Evolutionary conservation across 148 eudicot species (phyloP).

Genomic region (Camellia japonica): DNA sequence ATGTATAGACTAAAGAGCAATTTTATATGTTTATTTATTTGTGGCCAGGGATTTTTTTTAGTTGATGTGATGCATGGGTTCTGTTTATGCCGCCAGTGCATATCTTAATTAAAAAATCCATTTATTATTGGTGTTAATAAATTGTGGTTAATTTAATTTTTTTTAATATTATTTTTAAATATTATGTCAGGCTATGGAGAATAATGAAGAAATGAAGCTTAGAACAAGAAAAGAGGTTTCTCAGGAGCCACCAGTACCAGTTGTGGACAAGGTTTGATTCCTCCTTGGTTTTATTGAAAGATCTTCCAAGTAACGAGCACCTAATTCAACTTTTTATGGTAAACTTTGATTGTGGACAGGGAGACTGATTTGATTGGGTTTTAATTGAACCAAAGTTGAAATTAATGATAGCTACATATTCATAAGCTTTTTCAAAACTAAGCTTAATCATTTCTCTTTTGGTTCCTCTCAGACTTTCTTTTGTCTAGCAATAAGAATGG

Average conservation of each 20-base stretch:
- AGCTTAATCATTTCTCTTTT: neutral
- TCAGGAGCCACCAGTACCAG: constrained; percentile 50
- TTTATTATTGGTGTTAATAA: neutral
- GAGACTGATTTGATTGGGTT: neutral
- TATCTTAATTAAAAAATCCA: neutral
- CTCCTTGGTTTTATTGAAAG: neutral
- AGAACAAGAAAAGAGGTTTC: constrained; percentile 62
- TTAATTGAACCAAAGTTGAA: neutral
- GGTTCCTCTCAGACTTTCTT: neutral
- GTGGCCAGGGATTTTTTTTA: neutral
- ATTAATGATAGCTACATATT: neutral
- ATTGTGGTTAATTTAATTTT: neutral
- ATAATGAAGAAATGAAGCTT: constrained; percentile 62
- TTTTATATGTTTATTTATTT: too few relatives aligned
- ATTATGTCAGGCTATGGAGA: constrained; percentile 55
- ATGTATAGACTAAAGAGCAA: too few relatives aligned
- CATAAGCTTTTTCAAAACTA: neutral
- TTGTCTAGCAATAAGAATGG: neutral
- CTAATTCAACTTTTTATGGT: neutral
- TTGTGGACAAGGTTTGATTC: constrained; percentile 71
- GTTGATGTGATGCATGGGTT: constrained; percentile 7
- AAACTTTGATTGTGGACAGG: neutral
- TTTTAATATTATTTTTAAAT: neutral
- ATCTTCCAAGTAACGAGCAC: neutral
- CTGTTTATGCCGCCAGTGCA: neutral